Percentiles rank a stretch among this genome's conserved stretches.
Evolutionary conservation across 805 yeast genomes (phyloP).

Genomic region (Ogataea pilisensis): DNA sequence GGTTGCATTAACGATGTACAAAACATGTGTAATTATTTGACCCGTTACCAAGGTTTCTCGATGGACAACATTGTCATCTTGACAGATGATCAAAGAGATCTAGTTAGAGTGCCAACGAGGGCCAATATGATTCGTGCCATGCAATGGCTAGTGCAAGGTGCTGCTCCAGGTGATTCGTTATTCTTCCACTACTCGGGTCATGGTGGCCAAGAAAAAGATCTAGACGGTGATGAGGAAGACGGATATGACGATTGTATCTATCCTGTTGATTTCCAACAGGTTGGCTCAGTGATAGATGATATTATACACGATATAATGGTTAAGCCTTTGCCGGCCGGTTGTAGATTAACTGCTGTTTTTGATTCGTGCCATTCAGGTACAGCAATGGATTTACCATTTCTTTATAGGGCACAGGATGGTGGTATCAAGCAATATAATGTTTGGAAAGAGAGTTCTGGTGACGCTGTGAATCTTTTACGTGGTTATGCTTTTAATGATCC

Average conservation of each 20-base stretch:
- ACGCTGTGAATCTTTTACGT: constrained; percentile 54
- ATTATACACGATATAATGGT: constrained; percentile 70
- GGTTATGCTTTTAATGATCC: constrained; percentile 60
- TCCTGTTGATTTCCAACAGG: constrained; percentile 46
- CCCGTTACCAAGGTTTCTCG: constrained; percentile 41
- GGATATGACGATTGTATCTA: constrained; percentile 36
- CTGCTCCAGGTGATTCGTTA: constrained; percentile 71
- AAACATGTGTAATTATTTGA: constrained; percentile 39
- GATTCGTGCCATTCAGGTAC: constrained; percentile 89
- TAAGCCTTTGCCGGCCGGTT: constrained; percentile 63
- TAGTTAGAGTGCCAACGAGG: constrained; percentile 53
- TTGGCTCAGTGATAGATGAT: constrained; percentile 73
- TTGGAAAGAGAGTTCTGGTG: constrained; percentile 69
- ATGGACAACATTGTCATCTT: constrained; percentile 55
- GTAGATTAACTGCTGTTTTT: constrained; percentile 71
- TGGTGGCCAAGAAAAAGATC: constrained; percentile 71
- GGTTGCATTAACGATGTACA: constrained; percentile 82
- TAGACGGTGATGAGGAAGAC: constrained; percentile 35
- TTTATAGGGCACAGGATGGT: constrained; percentile 74
- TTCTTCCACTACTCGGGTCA: constrained; percentile 87
- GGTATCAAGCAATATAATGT: constrained; percentile 76
- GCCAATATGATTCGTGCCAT: constrained; percentile 72
- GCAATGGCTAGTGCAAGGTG: constrained; percentile 75
- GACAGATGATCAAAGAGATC: constrained; percentile 51
- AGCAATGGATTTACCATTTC: constrained; percentile 73